phyloP scores from a whole-genome alignment of 345 rosid species.

The Gossypium thurberi region DNA sequence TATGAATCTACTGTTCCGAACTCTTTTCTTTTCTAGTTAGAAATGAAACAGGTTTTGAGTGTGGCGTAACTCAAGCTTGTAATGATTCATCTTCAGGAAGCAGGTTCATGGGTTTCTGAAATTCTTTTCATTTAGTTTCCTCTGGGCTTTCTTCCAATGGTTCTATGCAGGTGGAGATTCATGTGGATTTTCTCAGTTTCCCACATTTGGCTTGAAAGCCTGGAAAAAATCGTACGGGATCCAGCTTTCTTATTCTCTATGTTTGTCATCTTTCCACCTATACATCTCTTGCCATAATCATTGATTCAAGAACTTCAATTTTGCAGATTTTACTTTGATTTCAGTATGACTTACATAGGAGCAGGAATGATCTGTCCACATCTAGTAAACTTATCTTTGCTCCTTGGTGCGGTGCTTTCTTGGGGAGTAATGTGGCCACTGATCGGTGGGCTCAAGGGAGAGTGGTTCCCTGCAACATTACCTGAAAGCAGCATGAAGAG shows the following conservation, averaged over 20 bases:
- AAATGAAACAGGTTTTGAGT: constrained; percentile 5
- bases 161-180: constrained; percentile 57
- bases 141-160: constrained; percentile 91
- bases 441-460: constrained; percentile 56
- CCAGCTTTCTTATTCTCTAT: constrained; percentile 1
- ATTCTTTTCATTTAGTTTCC: constrained; percentile 60
- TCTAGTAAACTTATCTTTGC: constrained; percentile 79
- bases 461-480: constrained; percentile 57
- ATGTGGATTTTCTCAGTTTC: constrained; percentile 77
- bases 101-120: constrained; percentile 66
- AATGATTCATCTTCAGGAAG: constrained; percentile 42
- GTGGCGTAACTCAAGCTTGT: neutral
- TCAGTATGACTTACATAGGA: constrained; percentile 80
- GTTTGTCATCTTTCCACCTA: neutral
- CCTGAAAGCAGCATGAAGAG: constrained; percentile 78
- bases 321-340: constrained; percentile 85
- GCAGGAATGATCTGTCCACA: constrained; percentile 98
- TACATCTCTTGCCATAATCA: neutral
- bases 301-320: constrained; percentile 18
- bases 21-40: constrained; percentile 1
- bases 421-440: constrained; percentile 98
- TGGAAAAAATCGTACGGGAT: constrained; percentile 68
- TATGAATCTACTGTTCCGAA: constrained; percentile 24
- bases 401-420: constrained; percentile 77
- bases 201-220: constrained; percentile 74